phyloP scores from a whole-genome alignment of 768 basidiomycete species.

The Rhizopogon roseolus region DNA sequence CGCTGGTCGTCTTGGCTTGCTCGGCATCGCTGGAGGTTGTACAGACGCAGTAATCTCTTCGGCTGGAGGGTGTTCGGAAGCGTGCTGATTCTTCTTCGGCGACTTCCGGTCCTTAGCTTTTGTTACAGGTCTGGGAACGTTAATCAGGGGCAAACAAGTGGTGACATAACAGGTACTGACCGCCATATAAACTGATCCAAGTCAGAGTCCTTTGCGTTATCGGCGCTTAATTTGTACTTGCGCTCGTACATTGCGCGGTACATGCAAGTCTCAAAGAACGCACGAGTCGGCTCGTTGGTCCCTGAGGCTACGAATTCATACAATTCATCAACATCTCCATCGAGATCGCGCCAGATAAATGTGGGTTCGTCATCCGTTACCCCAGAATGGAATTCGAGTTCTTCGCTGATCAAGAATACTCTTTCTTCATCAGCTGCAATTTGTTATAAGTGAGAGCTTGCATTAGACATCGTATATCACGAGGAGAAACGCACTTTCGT shows the following conservation, averaged over 20 bases:
- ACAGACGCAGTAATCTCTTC: conserved; percentile 2
- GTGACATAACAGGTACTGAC: conserved; percentile 41
- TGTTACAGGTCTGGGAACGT: conserved; percentile 16
- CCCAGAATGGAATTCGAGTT: conserved; percentile 80
- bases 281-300: conserved; percentile 72
- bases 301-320: conserved; percentile 87
- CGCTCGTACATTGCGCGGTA: conserved; percentile 96
- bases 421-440: conserved; percentile 86
- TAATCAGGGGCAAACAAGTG: not conserved
- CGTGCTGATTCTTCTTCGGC: conserved; percentile 4
- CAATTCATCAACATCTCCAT: conserved; percentile 88
- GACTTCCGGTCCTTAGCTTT: conserved; percentile 16
- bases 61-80: conserved; percentile 1
- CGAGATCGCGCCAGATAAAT: conserved; percentile 88
- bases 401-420: conserved; percentile 86
- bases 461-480: not conserved
- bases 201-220: conserved; percentile 59
- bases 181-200: conserved; percentile 79
- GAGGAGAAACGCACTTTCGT: conserved; percentile 58
- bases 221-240: conserved; percentile 73
- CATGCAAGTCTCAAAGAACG: conserved; percentile 91
- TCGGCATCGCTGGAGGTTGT: conserved; percentile 10
- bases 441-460: conserved; percentile 3
- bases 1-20: conserved; percentile 8
- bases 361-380: conserved; percentile 72